Evolutionary conservation across 2,329 filamentous ascomycete genomes (phyloP), one percentile per base, ranked within the genome.

Genomic region (Neopestalotiopsis sp.): DNA sequence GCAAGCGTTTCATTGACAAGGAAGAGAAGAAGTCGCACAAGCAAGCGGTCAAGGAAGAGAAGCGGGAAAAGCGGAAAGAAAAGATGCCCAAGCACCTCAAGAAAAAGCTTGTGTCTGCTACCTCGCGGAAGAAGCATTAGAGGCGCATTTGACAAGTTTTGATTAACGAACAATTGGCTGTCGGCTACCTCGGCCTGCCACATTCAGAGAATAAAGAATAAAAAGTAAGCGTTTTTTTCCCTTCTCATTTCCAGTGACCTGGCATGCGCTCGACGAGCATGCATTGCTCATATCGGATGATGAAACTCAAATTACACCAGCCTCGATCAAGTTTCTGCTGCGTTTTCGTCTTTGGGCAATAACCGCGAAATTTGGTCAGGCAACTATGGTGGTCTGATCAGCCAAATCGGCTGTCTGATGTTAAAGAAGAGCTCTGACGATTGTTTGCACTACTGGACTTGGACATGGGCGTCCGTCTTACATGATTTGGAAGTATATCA

Each of bases 51-150:
- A 99, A 98, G 83, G 95, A 98, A 76, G 95, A 95, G 76, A 98
- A 97, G 84, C 90, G 94, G 45, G 95, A 98, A 80, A 94, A 97
- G 84, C 86, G 96, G 70, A 94, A 95, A 80, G 92, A 93, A 4
- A 99, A 99, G 86, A 97, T 99, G 82, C 95, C 96, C 0, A 99
- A 99, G 83, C 90, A 97, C 78, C 73, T 97, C 42, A 99, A 99
- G 88, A 98, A 98, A 86, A 93, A 92, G 79, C 81, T 97, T 69
- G 89, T 97, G 32, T 87, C 86, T 68, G 84, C 85, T 71, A 86
- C 87, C 17, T 85, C 89, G 68, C 84, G 89, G 73, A 89, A 88
- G 76, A 92, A 92, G 83, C 91, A 88, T 79, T 88, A 84, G 76
- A 79, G 20, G 58, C 68, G 13, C 28, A 30, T 5, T 5, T 24